Percentiles rank a stretch among this genome's conserved stretches.
These are phyloP conservation scores for Yamadazyma pseudoaaseri DNA, from an alignment of 1,139 yeast genomes.

Conservation along the genomic window DNA sequence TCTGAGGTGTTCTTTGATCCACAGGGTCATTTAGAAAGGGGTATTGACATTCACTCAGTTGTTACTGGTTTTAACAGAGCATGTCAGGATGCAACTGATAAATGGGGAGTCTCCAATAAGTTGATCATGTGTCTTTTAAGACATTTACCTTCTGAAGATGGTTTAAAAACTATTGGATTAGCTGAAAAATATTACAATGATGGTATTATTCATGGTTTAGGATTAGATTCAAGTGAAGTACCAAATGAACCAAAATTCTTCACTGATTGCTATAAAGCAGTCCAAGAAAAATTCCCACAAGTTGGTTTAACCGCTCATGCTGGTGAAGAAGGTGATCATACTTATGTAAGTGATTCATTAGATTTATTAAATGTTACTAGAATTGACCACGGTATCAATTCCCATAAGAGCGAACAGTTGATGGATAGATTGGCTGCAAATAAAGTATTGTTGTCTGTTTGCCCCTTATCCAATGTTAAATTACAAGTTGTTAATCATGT, in stretches of 20 bases:
- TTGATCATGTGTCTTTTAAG: constrained; percentile 78
- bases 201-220: constrained; percentile 68
- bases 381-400: constrained; percentile 77
- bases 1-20: constrained; percentile 81
- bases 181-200: constrained; percentile 50
- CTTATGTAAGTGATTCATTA: constrained; percentile 56
- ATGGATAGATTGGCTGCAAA: constrained; percentile 54
- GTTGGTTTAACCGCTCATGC: constrained; percentile 78
- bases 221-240: constrained; percentile 73
- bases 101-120: constrained; percentile 62
- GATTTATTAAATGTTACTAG: constrained; percentile 60
- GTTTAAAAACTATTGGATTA: constrained; percentile 53
- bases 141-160: constrained; percentile 61
- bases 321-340: constrained; percentile 82
- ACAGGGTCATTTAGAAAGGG: constrained; percentile 75
- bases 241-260: constrained; percentile 74
- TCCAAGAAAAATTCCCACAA: constrained; percentile 45
- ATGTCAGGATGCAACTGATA: constrained; percentile 53
- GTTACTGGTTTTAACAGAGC: constrained; percentile 66
- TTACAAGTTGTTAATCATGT: constrained; percentile 71
- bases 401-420: constrained; percentile 51
- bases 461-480: constrained; percentile 76
- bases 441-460: constrained; percentile 60
- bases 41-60: constrained; percentile 56
- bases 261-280: constrained; percentile 53